Percentiles rank a stretch among this genome's conserved stretches.
phyloP scores from a whole-genome alignment of 371 early-diverging fungal genomes.

The Rhizopus sp. region DNA sequence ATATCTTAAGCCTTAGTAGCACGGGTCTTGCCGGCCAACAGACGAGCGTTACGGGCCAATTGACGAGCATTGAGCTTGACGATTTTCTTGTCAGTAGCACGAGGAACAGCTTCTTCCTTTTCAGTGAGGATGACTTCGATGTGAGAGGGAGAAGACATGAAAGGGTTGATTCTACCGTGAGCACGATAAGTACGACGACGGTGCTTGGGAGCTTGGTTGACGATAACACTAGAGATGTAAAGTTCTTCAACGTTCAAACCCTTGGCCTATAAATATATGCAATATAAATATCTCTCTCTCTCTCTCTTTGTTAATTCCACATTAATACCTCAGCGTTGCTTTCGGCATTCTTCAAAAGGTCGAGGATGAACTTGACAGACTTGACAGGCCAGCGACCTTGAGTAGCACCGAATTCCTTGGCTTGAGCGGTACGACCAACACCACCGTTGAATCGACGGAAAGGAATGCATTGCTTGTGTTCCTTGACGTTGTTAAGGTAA shows the following conservation, averaged over 20 bases:
- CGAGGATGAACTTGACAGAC: conserved; percentile 91
- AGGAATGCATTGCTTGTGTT: conserved; percentile 98
- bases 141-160: conserved; percentile 97
- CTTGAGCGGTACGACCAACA: conserved; percentile 98
- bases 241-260: conserved; percentile 85
- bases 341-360: conserved; percentile 97
- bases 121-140: conserved; percentile 92
- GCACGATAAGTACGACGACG: conserved; percentile 98
- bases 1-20: conserved; percentile 1
- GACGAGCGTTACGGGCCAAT: conserved; percentile 57
- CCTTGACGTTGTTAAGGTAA: conserved; percentile 96
- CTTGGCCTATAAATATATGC: conserved; percentile 68
- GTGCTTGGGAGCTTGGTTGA: conserved; percentile 98
- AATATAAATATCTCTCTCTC: background rate
- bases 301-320: no score
- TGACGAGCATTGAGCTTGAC: conserved; percentile 55
- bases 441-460: conserved; percentile 98
- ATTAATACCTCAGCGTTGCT: conserved; percentile 87
- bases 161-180: conserved; percentile 94
- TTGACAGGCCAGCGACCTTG: conserved; percentile 99
- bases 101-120: conserved; percentile 78
- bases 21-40: conserved; percentile 20
- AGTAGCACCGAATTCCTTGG: conserved; percentile 91
- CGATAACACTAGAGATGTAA: conserved; percentile 93
- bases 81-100: conserved; percentile 62